Evolutionary conservation across 305 asterid genomes (phyloP).

Genomic region (Plantago lanceolata): DNA sequence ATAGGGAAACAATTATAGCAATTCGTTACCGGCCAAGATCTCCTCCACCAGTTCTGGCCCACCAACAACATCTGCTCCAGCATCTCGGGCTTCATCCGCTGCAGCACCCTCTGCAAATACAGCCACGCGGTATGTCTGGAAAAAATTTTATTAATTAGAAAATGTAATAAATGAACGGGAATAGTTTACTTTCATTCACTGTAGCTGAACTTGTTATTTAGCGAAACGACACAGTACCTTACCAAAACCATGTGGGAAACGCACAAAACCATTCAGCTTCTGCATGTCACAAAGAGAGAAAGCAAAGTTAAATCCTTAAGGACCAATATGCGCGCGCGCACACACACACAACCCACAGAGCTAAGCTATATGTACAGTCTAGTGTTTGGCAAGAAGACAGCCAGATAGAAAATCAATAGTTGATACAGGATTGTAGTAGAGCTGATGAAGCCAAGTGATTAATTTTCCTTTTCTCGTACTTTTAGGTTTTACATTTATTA

Average conservation of each 20-base stretch:
- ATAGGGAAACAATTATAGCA: conserved; percentile 14
- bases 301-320: conserved; percentile 16
- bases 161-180: conserved; percentile 19
- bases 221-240: conserved; percentile 48
- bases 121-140: conserved; percentile 70
- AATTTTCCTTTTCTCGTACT: too few species aligned
- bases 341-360: too few species aligned
- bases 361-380: too few species aligned
- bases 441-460: too few species aligned
- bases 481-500: too few species aligned
- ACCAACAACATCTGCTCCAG: conserved; percentile 92
- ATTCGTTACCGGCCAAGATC: conserved; percentile 54
- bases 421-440: too few species aligned
- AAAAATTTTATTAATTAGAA: conserved; percentile 30
- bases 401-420: too few species aligned
- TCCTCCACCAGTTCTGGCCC: conserved; percentile 81
- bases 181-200: background rate
- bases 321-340: too few species aligned
- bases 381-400: too few species aligned
- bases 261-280: conserved; percentile 74
- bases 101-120: conserved; percentile 99
- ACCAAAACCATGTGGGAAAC: conserved; percentile 91
- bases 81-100: conserved; percentile 91
- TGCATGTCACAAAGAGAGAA: conserved; percentile 40
- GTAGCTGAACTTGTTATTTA: conserved; percentile 13